A percentile compares a stretch with the other conserved stretches of the same genome.
phyloP scores from a whole-genome alignment of 768 basidiomycete species.

The Termitomyces sp. region DNA sequence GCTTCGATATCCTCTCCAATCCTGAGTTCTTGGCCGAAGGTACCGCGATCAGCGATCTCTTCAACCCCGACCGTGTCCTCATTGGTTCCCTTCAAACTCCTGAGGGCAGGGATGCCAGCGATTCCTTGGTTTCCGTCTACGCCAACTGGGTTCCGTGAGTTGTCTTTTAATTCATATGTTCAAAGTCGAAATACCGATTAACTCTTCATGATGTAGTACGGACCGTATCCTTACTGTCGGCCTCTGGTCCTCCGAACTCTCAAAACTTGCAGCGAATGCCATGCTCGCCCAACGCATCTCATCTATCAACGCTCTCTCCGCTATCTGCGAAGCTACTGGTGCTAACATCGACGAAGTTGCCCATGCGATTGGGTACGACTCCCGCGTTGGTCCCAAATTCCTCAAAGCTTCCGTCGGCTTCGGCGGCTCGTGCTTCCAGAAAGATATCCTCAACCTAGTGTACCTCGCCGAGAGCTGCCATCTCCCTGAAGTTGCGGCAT shows the following conservation, averaged over 20 bases:
- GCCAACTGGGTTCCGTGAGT: constrained; percentile 95
- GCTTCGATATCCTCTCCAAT: constrained; percentile 98
- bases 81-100: constrained; percentile 92
- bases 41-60: constrained; percentile 89
- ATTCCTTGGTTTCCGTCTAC: constrained; percentile 77
- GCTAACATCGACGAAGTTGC: constrained; percentile 99
- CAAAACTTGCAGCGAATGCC: constrained; percentile 98
- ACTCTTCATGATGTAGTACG: constrained; percentile 33
- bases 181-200: background rate
- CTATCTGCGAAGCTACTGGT: constrained; percentile 98
- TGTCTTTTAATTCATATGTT: background rate
- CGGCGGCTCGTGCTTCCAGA: constrained; percentile 99
- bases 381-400: constrained; percentile 93
- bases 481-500: constrained; percentile 94
- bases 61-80: constrained; percentile 90
- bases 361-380: constrained; percentile 89
- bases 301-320: constrained; percentile 95
- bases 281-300: constrained; percentile 99
- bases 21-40: constrained; percentile 99
- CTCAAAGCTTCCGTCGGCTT: constrained; percentile 95
- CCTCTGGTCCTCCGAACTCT: constrained; percentile 97
- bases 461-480: constrained; percentile 95
- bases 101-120: constrained; percentile 81
- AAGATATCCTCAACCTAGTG: constrained; percentile 98
- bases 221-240: constrained; percentile 90